Conservation (phyloP, 176 grass and related monocot species). For the Canna indica region DNA sequence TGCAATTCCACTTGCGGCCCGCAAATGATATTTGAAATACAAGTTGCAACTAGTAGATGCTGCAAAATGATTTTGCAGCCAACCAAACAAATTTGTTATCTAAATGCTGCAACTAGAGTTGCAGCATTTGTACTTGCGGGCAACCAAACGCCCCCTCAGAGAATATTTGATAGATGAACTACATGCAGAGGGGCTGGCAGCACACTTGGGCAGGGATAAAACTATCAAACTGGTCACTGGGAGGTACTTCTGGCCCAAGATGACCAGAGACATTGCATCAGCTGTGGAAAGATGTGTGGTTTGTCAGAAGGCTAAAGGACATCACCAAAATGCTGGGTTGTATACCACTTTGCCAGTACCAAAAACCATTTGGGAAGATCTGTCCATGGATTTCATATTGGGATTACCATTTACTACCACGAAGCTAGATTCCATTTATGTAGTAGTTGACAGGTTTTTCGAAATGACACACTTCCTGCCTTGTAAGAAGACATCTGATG, state of each 20-base stretch:
- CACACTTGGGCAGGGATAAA: no score
- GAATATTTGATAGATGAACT: neutral
- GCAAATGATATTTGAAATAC: no score
- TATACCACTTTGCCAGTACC: neutral
- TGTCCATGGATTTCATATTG: neutral
- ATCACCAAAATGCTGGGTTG: neutral
- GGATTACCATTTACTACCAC: neutral
- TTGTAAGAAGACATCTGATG: neutral
- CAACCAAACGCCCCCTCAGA: no score
- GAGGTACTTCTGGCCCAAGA: neutral
- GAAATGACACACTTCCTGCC: neutral
- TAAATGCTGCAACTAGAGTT: no score
- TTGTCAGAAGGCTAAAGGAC: neutral
- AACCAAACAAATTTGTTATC: no score
- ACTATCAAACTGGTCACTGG: no score
- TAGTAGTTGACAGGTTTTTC: neutral
- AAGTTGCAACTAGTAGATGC: no score
- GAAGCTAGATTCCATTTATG: neutral
- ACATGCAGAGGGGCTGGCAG: neutral
- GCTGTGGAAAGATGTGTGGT: neutral
- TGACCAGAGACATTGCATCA: neutral
- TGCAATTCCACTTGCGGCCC: no score
- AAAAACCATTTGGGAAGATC: no score
- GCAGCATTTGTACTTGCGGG: no score
- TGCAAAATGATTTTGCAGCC: no score